Evolutionary conservation across 1,284 basidiomycete genomes (phyloP).

Genomic region (Cystobasidium slooffiae): DNA sequence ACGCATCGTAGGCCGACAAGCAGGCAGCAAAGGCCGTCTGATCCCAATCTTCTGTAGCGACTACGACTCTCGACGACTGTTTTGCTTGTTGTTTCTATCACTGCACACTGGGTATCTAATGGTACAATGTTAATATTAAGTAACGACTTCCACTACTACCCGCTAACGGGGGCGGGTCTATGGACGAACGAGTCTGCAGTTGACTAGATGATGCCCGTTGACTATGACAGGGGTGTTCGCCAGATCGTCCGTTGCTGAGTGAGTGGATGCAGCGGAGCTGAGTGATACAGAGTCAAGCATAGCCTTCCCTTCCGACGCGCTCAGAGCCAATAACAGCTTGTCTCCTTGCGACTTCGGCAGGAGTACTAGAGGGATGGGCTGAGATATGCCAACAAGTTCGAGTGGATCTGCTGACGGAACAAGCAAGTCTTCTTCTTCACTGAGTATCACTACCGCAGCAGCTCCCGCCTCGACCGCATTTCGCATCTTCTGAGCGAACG

Average conservation of each 20-base stretch:
- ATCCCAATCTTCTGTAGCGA: background rate
- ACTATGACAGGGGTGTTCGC: constrained; percentile 36
- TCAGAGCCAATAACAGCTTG: background rate
- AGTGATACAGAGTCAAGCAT: background rate
- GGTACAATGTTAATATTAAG: background rate
- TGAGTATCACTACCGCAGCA: constrained; percentile 49
- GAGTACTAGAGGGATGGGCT: constrained; percentile 27
- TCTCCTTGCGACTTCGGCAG: constrained; percentile 10
- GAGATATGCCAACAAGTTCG: constrained; percentile 1
- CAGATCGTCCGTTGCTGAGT: constrained; percentile 9
- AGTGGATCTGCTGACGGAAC: constrained; percentile 46
- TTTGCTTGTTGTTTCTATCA: background rate
- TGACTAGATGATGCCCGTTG: constrained; percentile 35
- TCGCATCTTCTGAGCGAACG: constrained; percentile 49
- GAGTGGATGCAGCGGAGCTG: background rate
- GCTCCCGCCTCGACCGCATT: constrained; percentile 47
- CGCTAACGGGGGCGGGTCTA: background rate
- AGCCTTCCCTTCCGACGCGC: background rate
- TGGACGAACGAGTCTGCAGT: constrained; percentile 33
- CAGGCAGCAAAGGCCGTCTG: constrained; percentile 42
- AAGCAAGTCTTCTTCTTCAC: constrained; percentile 43
- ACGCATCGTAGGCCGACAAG: constrained; percentile 17
- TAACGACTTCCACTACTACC: background rate
- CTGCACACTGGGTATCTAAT: background rate
- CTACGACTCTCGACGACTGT: background rate